Evolutionary conservation across 257 asterid species (phyloP).

Genomic region (Penstemon eatonii): DNA sequence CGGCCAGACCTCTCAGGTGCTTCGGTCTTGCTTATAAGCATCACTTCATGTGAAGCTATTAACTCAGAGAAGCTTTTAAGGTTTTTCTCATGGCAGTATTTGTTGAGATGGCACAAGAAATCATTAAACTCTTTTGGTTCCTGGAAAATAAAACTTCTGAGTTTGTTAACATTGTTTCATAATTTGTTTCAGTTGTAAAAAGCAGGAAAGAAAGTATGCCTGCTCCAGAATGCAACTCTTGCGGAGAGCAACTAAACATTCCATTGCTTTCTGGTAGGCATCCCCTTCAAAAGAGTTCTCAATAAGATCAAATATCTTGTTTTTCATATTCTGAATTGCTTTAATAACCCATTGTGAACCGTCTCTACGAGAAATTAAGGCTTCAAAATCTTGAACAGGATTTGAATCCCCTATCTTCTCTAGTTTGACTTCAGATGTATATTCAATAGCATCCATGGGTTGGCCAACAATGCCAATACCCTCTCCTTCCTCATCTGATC

Average conservation of each 20-base stretch:
- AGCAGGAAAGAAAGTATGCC: conserved; percentile 39
- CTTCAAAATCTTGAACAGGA: conserved; percentile 87
- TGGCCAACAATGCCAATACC: conserved; percentile 44
- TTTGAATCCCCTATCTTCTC: conserved; percentile 64
- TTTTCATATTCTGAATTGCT: conserved; percentile 76
- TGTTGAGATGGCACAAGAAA: conserved; percentile 52
- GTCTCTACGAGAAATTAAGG: conserved; percentile 86
- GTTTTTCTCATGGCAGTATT: conserved; percentile 56
- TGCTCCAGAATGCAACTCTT: conserved; percentile 85
- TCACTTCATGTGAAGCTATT: conserved; percentile 47
- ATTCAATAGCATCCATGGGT: conserved; percentile 55
- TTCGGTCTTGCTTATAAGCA: conserved; percentile 70
- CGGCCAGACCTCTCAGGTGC: conserved; percentile 72
- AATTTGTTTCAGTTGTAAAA: neutral
- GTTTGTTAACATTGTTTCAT: neutral
- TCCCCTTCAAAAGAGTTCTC: conserved; percentile 70
- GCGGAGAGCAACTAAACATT: conserved; percentile 79
- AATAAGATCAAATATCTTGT: conserved; percentile 57
- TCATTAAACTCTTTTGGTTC: conserved; percentile 87
- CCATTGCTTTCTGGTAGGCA: conserved; percentile 51
- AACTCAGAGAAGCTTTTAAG: conserved; percentile 47
- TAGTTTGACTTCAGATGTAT: conserved; percentile 49
- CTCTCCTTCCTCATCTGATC: conserved; percentile 62
- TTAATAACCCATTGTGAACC: conserved; percentile 72
- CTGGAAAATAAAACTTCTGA: conserved; percentile 37